These are phyloP conservation scores for Corylus avellana DNA, from an alignment of 306 rosid genomes.

Conservation along the genomic window DNA sequence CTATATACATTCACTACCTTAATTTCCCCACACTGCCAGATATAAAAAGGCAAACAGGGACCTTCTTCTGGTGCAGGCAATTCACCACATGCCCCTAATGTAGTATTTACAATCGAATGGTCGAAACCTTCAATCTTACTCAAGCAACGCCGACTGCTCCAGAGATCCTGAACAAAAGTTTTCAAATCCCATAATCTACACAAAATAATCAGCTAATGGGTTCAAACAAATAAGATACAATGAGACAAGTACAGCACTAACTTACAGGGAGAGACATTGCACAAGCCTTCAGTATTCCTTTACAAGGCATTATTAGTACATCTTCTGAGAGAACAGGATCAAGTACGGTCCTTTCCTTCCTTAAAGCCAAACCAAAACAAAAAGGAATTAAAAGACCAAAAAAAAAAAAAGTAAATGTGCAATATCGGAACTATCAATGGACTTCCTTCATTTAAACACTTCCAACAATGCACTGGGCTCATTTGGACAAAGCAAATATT, in stretches of 20 bases:
- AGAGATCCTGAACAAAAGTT: conserved; percentile 62
- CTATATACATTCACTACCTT: conserved; percentile 46
- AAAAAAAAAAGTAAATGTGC: neutral
- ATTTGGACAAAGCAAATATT: neutral
- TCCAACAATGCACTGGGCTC: neutral
- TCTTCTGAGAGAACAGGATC: conserved; percentile 63
- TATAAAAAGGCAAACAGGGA: conserved; percentile 63
- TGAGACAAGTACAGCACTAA: conserved; percentile 12
- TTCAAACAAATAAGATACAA: conserved; percentile 7
- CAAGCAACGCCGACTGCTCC: conserved; percentile 81
- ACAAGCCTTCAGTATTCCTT: conserved; percentile 78
- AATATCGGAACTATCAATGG: neutral
- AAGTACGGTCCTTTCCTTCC: conserved; percentile 72
- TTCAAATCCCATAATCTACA: conserved; percentile 18
- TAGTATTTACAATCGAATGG: conserved; percentile 67
- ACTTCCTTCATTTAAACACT: neutral
- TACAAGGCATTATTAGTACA: conserved; percentile 67
- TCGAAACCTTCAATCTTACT: conserved; percentile 70
- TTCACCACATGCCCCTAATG: conserved; percentile 77
- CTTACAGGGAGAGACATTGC: conserved; percentile 85
- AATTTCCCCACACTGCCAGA: conserved; percentile 83
- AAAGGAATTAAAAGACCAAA: neutral
- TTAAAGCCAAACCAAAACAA: conserved; percentile 35
- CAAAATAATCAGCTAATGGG: conserved; percentile 1
- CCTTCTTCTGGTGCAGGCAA: conserved; percentile 55